A percentile compares a stretch with the other conserved stretches of the same genome.
Evolutionary conservation across 1,139 yeast genomes (phyloP).

Genomic region (Protomyces gravidus): DNA sequence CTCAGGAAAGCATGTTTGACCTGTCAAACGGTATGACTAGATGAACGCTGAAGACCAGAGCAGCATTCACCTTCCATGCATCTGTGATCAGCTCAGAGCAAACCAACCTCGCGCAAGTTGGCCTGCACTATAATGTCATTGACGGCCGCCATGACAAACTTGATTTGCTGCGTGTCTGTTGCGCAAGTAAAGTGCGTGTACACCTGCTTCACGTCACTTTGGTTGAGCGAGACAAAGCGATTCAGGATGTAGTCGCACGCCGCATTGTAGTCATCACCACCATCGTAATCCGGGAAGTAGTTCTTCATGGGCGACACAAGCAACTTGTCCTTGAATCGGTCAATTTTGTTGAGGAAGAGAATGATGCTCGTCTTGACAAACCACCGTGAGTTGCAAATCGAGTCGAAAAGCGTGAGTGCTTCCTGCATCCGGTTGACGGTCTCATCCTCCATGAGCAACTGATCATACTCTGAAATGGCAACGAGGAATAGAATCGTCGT

Average conservation of each 20-base stretch:
- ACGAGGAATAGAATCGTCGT: constrained; percentile 86
- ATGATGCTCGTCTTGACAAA: constrained; percentile 82
- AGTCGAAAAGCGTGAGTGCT: constrained; percentile 75
- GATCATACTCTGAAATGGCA: constrained; percentile 90
- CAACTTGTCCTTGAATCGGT: constrained; percentile 69
- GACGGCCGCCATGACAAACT: constrained; percentile 61
- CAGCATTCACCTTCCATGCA: background rate
- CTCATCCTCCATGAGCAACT: constrained; percentile 83
- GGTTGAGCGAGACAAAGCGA: constrained; percentile 57
- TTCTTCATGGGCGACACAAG: constrained; percentile 57
- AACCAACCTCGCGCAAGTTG: constrained; percentile 76
- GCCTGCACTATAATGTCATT: constrained; percentile 86
- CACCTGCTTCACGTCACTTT: constrained; percentile 58
- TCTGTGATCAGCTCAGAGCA: constrained; percentile 38
- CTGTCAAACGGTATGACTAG: background rate
- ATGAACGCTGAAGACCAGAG: background rate
- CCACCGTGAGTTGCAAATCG: constrained; percentile 82
- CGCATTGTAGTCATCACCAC: constrained; percentile 54
- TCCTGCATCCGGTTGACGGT: constrained; percentile 88
- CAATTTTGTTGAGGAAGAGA: constrained; percentile 81
- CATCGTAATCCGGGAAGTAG: constrained; percentile 61
- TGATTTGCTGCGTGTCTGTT: constrained; percentile 62
- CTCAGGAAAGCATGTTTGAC: background rate
- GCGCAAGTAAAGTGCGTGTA: constrained; percentile 95
- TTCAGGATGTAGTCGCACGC: constrained; percentile 65